These are phyloP conservation scores for Deinandra increscens DNA, from an alignment of 129 eudicot genomes.

Conservation along the genomic window DNA sequence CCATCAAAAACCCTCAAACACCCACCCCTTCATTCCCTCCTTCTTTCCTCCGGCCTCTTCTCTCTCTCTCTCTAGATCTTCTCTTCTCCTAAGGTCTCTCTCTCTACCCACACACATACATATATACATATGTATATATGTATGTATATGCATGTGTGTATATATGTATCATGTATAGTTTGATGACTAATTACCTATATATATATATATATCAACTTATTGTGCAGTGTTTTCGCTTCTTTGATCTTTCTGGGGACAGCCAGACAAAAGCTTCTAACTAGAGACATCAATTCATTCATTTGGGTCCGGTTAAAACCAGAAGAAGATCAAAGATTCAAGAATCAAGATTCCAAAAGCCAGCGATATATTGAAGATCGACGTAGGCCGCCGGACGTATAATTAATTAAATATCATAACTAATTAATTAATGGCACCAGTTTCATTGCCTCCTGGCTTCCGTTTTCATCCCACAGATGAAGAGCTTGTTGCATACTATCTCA, in stretches of 20 bases:
- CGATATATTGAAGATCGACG: not conserved
- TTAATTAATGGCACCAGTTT: slow-evolving; percentile 98
- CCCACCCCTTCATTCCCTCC: slow-evolving; percentile 40
- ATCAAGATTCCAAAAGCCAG: too few species aligned
- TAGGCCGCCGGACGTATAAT: not conserved
- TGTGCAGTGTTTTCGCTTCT: slow-evolving; percentile 30
- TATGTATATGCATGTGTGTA: not conserved
- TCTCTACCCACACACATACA: not conserved
- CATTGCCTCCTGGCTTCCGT: slow-evolving; percentile 96
- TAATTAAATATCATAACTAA: not conserved
- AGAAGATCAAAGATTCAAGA: slow-evolving; percentile 22
- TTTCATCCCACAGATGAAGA: slow-evolving; percentile 96
- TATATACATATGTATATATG: not conserved
- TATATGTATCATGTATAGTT: too few species aligned
- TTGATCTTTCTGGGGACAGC: slow-evolving; percentile 28
- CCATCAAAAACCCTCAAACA: slow-evolving; percentile 53
- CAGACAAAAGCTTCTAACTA: slow-evolving; percentile 26
- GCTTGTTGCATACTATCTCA: slow-evolving; percentile 87
- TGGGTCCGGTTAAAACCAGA: slow-evolving; percentile 16
- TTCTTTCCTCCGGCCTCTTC: slow-evolving; percentile 26
- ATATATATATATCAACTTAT: slow-evolving; percentile 25
- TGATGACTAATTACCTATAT: slow-evolving; percentile 28
- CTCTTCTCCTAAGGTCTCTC: slow-evolving; percentile 36
- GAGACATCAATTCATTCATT: slow-evolving; percentile 9
- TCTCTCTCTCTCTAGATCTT: slow-evolving; percentile 25